Percentiles rank a stretch among this genome's conserved stretches.
phyloP scores from a whole-genome alignment of 164 flowering plant species.

The Berberis vulgaris region DNA sequence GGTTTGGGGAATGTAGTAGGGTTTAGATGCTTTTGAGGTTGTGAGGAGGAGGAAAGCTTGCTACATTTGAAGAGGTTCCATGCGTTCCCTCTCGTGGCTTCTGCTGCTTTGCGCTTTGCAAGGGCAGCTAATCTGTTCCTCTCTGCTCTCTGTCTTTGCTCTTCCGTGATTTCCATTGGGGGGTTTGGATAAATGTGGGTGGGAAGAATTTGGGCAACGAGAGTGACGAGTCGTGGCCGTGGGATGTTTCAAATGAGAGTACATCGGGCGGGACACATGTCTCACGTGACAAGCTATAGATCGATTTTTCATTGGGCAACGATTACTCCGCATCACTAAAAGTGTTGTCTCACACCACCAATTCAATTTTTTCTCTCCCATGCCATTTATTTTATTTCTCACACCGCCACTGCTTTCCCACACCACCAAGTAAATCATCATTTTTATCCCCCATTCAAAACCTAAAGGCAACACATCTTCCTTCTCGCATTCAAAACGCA shows the following conservation, averaged over 20 bases:
- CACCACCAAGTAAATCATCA: too few species aligned
- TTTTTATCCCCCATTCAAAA: too few species aligned
- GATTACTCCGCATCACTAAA: too few species aligned
- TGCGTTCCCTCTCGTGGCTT: slow-evolving; percentile 10
- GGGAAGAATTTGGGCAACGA: background rate
- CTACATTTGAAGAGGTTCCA: slow-evolving; percentile 57
- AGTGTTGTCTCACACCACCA: too few species aligned
- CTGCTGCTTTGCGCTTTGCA: slow-evolving; percentile 51
- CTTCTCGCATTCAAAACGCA: too few species aligned
- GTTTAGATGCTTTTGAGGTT: background rate
- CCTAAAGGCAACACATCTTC: too few species aligned
- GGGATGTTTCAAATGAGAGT: background rate
- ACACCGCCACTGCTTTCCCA: too few species aligned
- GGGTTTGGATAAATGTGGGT: background rate
- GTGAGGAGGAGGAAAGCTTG: slow-evolving; percentile 22
- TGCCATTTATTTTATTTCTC: too few species aligned
- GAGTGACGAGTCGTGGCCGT: too few species aligned
- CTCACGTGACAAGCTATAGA: too few species aligned
- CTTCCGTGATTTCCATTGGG: slow-evolving; percentile 59
- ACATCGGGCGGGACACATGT: background rate
- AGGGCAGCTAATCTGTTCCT: slow-evolving; percentile 65
- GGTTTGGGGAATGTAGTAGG: background rate
- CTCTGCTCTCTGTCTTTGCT: slow-evolving; percentile 63
- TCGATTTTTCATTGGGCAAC: too few species aligned
- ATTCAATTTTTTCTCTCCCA: too few species aligned